Evolutionary conservation across 345 rosid genomes (phyloP), one percentile per base, ranked within the genome.

Genomic region (Streptanthus diversifolius): DNA sequence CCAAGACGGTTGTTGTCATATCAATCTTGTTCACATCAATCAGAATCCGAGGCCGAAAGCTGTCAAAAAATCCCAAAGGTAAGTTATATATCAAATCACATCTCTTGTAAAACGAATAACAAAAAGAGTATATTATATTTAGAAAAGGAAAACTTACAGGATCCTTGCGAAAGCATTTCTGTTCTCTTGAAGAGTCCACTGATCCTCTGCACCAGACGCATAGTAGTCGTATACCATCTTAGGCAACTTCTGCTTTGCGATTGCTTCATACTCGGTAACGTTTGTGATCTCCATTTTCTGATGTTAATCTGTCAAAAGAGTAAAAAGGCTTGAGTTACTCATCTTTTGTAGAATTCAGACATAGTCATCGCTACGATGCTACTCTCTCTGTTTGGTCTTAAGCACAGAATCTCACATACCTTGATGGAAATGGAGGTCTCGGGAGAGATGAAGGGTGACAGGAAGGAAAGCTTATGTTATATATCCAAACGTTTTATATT

Each of bases 11-110:
- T 40, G 92, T 85, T 24, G 71, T 65, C 90, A 85, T 84, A 77
- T 88, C 97, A 64, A 90, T 90, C 80, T 81, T 88, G 88, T 78
- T 88, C 14, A 90, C 95, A 72, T 90, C 97, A 65, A 90, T 84
- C 66, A 90, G 87, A 79, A 90, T 84, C 48, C 97, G 90, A 22
- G 97, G 97, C 21, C 97, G 89, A 56, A 90, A 90, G 81, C 89
- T 85, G 72, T 39, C 36, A 27, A 58, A 29, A 29, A 39, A 52
- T 8, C 40, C 15, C 45, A 80, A 36, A 72, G 51, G 40, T 67
- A 41, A 19, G 40, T 21, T 13, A 7, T 24, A 67, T 37, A 66
- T 49, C 69, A 60, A 55, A 60, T 68, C 63, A 60, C 30, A 54
- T 33, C 17, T 68, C 41, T 12, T 51, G 10, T 30, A 11, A 39